Evolutionary conservation across 768 basidiomycete genomes (phyloP).

Genomic region (Pseudohyphozyma bogoriensis): DNA sequence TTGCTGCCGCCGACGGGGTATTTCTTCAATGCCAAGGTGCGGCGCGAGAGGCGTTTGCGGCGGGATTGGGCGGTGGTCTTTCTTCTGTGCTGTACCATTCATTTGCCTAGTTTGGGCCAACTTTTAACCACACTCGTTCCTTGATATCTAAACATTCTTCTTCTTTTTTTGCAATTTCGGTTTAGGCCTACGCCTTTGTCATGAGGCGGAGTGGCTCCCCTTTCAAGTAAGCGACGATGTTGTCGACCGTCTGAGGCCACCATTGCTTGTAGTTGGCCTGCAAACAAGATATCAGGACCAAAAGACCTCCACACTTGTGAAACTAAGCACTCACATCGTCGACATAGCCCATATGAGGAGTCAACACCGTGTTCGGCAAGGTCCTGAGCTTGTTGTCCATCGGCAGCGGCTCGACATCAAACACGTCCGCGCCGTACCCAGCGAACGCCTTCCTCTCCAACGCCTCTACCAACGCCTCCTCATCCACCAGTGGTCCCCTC

Average conservation of each 20-base stretch:
- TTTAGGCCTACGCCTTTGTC: no score
- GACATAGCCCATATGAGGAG: slow-evolving; percentile 57
- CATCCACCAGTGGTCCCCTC: slow-evolving; percentile 57
- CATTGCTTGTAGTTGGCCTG: slow-evolving; percentile 40
- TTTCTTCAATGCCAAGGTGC: no score
- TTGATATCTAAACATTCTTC: no score
- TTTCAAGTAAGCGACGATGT: slow-evolving; percentile 50
- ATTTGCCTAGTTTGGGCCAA: no score
- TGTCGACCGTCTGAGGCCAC: slow-evolving; percentile 50
- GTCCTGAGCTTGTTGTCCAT: slow-evolving; percentile 47
- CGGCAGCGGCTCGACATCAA: slow-evolving; percentile 56
- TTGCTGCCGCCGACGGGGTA: no score
- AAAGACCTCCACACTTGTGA: slow-evolving; percentile 16
- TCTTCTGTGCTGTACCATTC: no score
- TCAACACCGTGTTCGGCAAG: slow-evolving; percentile 49
- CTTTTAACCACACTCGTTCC: no score
- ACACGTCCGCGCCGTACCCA: slow-evolving; percentile 59
- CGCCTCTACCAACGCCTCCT: slow-evolving; percentile 47
- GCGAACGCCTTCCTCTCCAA: slow-evolving; percentile 46
- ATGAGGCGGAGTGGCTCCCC: slow-evolving; percentile 34
- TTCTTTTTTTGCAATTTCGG: no score
- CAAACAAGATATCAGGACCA: slow-evolving; percentile 10
- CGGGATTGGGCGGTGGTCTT: no score
- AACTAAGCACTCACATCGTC: slow-evolving; percentile 49
- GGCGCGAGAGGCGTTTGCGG: no score